phyloP scores from a whole-genome alignment of 768 basidiomycete genomes.

The Suillus fuscotomentosus region DNA sequence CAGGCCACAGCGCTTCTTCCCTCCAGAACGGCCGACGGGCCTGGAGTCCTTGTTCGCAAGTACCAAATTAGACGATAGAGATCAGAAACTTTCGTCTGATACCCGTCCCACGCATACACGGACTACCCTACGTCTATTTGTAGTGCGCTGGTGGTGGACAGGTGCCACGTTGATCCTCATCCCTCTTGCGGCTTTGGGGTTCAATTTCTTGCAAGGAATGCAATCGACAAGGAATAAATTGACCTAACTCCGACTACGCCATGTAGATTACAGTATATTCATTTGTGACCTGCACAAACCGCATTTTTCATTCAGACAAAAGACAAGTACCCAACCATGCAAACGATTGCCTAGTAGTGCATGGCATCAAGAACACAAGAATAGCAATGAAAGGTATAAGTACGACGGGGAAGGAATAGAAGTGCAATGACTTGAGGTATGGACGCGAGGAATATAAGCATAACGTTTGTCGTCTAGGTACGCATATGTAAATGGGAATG shows the following conservation, averaged over 20 bases:
- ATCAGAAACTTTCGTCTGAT: background rate
- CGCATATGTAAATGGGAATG: slow-evolving; percentile 2
- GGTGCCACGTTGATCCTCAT: slow-evolving; percentile 14
- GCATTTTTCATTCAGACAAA: background rate
- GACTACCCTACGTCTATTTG: background rate
- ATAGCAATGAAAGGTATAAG: background rate
- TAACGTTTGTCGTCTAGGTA: slow-evolving; percentile 4
- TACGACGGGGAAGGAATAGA: background rate
- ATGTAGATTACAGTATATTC: slow-evolving; percentile 1
- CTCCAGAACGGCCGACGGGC: slow-evolving; percentile 76
- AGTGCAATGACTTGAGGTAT: background rate
- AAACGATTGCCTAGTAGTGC: background rate
- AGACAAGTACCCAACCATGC: background rate
- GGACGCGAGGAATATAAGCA: slow-evolving; percentile 1
- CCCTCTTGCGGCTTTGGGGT: slow-evolving; percentile 19
- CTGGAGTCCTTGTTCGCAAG: slow-evolving; percentile 67
- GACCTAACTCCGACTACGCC: background rate
- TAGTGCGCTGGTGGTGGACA: slow-evolving; percentile 11
- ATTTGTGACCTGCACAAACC: slow-evolving; percentile 3
- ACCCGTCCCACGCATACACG: background rate
- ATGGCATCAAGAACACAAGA: slow-evolving; percentile 3
- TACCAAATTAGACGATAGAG: slow-evolving; percentile 53
- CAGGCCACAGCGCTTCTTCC: slow-evolving; percentile 72
- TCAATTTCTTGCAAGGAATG: slow-evolving; percentile 18
- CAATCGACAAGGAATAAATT: background rate